Conservation (phyloP, 495 filamentous ascomycete species). For the Hyaloscypha variabilis region DNA sequence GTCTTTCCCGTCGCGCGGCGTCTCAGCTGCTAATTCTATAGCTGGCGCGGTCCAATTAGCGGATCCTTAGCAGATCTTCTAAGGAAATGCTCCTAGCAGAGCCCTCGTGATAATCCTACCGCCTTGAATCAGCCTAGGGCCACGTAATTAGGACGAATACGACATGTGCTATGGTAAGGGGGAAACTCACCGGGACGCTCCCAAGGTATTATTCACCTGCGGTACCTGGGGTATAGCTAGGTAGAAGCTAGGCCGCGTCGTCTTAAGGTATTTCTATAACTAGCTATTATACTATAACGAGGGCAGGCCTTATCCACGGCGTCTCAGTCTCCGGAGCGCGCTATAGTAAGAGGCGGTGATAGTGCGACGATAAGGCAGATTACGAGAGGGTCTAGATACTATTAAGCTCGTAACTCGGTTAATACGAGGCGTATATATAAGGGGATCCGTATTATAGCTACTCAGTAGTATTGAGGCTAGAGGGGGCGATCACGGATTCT, state of each 20-base stretch:
- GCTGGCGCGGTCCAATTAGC: slow-evolving; percentile 16
- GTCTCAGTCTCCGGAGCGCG: slow-evolving; percentile 16
- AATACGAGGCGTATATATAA: slow-evolving; percentile 18
- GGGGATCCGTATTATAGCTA: slow-evolving; percentile 19
- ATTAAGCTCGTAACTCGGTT: slow-evolving; percentile 6
- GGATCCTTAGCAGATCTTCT: slow-evolving; percentile 6
- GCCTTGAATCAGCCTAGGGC: slow-evolving; percentile 12
- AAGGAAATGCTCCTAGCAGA: slow-evolving; percentile 9
- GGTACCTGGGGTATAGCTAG: slow-evolving; percentile 1
- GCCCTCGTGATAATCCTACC: slow-evolving; percentile 9
- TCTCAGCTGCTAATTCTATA: slow-evolving; percentile 22
- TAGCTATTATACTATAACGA: slow-evolving; percentile 13
- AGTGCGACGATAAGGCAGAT: slow-evolving; percentile 25
- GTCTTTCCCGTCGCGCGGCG: slow-evolving; percentile 15
- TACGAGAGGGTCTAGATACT: slow-evolving; percentile 22
- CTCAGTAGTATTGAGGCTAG: too few relatives aligned
- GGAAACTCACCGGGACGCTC: background rate
- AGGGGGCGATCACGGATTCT: slow-evolving; percentile 7
- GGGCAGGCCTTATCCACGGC: slow-evolving; percentile 8
- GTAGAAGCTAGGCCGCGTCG: slow-evolving; percentile 14
- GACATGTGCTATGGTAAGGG: background rate
- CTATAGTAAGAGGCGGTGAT: slow-evolving; percentile 22
- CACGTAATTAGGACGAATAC: slow-evolving; percentile 20
- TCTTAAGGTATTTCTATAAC: slow-evolving; percentile 6
- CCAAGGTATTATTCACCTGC: background rate